These are phyloP conservation scores for Umbelopsis sp. DNA, from an alignment of 192 early-diverging fungal species.

Conservation along the genomic window DNA sequence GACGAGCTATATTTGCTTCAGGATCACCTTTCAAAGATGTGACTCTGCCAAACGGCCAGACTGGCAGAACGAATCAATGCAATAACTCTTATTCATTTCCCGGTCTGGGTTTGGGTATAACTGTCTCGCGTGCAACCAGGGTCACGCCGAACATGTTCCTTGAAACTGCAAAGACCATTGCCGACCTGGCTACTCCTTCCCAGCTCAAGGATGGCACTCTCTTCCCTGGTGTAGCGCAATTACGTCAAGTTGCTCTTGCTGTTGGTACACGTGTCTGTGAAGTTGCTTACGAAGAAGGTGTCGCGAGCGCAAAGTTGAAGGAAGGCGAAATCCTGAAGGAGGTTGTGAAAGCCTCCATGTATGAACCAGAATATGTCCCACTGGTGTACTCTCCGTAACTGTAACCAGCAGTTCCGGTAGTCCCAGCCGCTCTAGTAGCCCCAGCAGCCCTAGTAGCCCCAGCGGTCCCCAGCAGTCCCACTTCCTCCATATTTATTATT, in stretches of 20 bases:
- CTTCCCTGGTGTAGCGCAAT: conserved; percentile 50
- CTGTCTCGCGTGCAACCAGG: conserved; percentile 47
- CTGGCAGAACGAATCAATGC: conserved; percentile 49
- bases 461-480: too few species aligned
- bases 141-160: conserved; percentile 57
- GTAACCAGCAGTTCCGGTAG: too few species aligned
- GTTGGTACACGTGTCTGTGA: conserved; percentile 53
- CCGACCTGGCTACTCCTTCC: conserved; percentile 48
- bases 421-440: too few species aligned
- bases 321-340: conserved; percentile 46
- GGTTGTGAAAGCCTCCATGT: conserved; percentile 56
- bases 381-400: conserved; percentile 29
- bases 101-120: conserved; percentile 56
- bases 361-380: conserved; percentile 54
- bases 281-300: conserved; percentile 51
- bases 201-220: conserved; percentile 52
- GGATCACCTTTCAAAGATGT: conserved; percentile 58
- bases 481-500: neutral
- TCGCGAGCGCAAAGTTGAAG: conserved; percentile 45
- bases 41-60: conserved; percentile 42
- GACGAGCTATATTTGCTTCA: conserved; percentile 54
- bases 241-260: conserved; percentile 48
- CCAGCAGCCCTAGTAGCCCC: too few species aligned
- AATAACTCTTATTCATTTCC: conserved; percentile 60
- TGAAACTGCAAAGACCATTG: conserved; percentile 54